A percentile compares a stretch with the other conserved stretches of the same genome.
phyloP scores from a whole-genome alignment of 1,284 basidiomycete species.

The Wolfiporia cocos region DNA sequence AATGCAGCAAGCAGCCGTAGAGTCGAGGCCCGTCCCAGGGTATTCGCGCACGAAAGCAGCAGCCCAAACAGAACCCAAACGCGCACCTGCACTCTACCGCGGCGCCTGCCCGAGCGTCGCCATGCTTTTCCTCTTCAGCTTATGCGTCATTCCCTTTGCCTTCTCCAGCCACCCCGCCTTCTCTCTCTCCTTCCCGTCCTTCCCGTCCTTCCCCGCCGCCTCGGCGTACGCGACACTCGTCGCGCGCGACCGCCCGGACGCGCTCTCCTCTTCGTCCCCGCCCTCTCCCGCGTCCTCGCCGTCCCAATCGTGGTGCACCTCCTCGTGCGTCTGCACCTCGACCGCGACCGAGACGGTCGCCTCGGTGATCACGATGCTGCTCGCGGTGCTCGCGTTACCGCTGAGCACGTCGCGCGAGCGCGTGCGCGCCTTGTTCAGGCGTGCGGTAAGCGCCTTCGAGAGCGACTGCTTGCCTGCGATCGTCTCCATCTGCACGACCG shows the following conservation, averaged over 20 bases:
- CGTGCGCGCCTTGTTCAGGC: constrained; percentile 45
- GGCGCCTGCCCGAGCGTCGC: constrained; percentile 10
- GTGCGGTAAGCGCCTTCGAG: constrained; percentile 46
- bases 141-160: constrained; percentile 44
- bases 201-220: not conserved
- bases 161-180: constrained; percentile 36
- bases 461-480: constrained; percentile 46
- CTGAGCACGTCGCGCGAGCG: constrained; percentile 18
- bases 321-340: no score
- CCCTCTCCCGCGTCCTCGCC: constrained; percentile 1
- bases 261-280: not conserved
- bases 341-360: constrained; percentile 18
- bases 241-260: constrained; percentile 1
- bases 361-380: constrained; percentile 49
- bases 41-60: no score
- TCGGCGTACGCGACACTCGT: no score
- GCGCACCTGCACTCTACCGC: no score
- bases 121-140: constrained; percentile 41
- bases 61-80: no score
- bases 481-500: constrained; percentile 51
- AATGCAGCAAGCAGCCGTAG: no score
- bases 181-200: constrained; percentile 9
- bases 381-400: constrained; percentile 18
- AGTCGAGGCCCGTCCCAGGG: no score
- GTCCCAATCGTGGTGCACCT: constrained; percentile 13